phyloP scores from a whole-genome alignment of 129 eudicot genomes.

The Gnaphalium uliginosum region DNA sequence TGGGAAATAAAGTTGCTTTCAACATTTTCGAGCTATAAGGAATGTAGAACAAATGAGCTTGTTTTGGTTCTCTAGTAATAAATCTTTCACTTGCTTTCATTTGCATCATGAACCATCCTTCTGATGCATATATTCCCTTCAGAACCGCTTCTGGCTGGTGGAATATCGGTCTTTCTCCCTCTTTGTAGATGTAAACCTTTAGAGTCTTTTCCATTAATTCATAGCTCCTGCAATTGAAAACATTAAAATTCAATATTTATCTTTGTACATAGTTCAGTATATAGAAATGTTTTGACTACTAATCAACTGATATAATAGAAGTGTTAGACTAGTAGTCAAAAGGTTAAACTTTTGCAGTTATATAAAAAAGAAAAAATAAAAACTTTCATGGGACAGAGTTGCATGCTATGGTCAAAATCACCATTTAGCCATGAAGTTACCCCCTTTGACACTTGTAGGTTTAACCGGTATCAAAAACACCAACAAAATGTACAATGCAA shows the following conservation, averaged over 20 bases:
- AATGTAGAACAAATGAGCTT: slow-evolving; percentile 65
- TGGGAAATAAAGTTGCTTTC: slow-evolving; percentile 43
- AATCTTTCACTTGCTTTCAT: slow-evolving; percentile 45
- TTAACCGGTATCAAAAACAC: not conserved
- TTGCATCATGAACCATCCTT: slow-evolving; percentile 74
- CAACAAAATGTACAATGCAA: not conserved
- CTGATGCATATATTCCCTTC: slow-evolving; percentile 69
- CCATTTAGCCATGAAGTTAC: not conserved
- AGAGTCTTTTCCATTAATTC: slow-evolving; percentile 61
- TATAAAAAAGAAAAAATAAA: too few relatives aligned
- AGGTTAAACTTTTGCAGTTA: not conserved
- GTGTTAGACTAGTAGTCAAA: not conserved
- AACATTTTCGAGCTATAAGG: slow-evolving; percentile 56
- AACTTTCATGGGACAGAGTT: too few relatives aligned
- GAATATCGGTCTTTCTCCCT: slow-evolving; percentile 48
- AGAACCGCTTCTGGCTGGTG: slow-evolving; percentile 46
- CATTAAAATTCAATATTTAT: not conserved
- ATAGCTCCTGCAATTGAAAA: slow-evolving; percentile 41
- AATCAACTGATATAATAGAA: not conserved
- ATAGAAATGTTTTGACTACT: not conserved
- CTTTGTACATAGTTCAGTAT: not conserved
- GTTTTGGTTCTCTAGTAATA: slow-evolving; percentile 44
- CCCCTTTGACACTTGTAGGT: not conserved
- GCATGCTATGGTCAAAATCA: too few relatives aligned
- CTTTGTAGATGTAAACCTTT: slow-evolving; percentile 40